These are phyloP conservation scores for Parachaetomium inaequale DNA, from an alignment of 495 filamentous ascomycete species.

Conservation along the genomic window DNA sequence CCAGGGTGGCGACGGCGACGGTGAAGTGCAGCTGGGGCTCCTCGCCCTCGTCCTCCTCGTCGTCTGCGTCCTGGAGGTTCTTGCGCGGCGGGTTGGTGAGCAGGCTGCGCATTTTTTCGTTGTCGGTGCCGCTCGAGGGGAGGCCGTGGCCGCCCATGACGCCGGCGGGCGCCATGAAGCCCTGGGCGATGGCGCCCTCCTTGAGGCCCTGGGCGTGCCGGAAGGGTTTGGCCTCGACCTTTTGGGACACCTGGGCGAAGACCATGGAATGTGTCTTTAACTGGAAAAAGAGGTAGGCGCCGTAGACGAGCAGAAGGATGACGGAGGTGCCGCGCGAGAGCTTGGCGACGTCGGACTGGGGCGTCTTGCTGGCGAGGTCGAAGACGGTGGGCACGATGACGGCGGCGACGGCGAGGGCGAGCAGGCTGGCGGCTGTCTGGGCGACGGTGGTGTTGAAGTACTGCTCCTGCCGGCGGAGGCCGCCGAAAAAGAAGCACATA, in stretches of 20 bases:
- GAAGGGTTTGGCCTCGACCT: slow-evolving; percentile 52
- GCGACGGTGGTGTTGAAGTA: slow-evolving; percentile 93
- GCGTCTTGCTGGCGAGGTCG: slow-evolving; percentile 41
- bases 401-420: slow-evolving; percentile 73
- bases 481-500: slow-evolving; percentile 91
- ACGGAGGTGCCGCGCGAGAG: slow-evolving; percentile 69
- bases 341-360: slow-evolving; percentile 45
- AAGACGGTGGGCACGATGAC: slow-evolving; percentile 91
- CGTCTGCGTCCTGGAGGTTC: slow-evolving; percentile 11
- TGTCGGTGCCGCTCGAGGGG: slow-evolving; percentile 30
- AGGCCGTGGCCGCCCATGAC: slow-evolving; percentile 41
- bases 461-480: slow-evolving; percentile 73
- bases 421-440: slow-evolving; percentile 79
- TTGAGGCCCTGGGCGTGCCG: slow-evolving; percentile 38
- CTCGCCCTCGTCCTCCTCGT: slow-evolving; percentile 59
- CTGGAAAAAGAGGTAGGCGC: slow-evolving; percentile 76
- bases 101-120: slow-evolving; percentile 33
- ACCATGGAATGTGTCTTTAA: slow-evolving; percentile 70
- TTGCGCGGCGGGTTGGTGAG: slow-evolving; percentile 15
- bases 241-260: slow-evolving; percentile 70
- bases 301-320: slow-evolving; percentile 74
- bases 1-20: slow-evolving; percentile 68
- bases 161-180: slow-evolving; percentile 57
- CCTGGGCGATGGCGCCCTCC: slow-evolving; percentile 58
- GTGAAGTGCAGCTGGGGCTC: slow-evolving; percentile 65